Percentiles rank a stretch among this genome's conserved stretches.
These are phyloP conservation scores for Volvariella volvacea DNA, from an alignment of 1,284 basidiomycete genomes.

Conservation along the genomic window DNA sequence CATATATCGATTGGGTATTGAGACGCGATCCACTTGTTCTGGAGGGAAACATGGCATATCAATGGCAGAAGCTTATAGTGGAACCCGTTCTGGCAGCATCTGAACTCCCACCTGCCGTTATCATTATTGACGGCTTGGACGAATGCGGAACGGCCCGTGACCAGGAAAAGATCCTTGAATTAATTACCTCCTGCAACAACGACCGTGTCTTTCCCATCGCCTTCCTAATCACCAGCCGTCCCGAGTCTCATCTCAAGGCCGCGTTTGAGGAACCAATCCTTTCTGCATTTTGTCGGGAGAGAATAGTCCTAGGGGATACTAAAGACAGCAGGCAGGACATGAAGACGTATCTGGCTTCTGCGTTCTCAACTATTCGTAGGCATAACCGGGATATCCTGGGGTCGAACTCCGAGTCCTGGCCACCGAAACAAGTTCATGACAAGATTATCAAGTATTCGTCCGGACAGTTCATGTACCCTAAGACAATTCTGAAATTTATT, in stretches of 20 bases:
- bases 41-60: neutral
- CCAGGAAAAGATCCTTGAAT: neutral
- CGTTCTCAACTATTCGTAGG: neutral
- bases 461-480: neutral
- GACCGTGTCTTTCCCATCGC: neutral
- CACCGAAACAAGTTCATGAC: neutral
- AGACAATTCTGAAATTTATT: neutral
- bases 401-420: neutral
- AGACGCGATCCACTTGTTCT: neutral
- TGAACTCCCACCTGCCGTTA: neutral
- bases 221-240: constrained; percentile 2
- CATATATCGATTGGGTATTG: constrained; percentile 1
- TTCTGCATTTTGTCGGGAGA: neutral
- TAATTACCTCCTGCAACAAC: neutral
- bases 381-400: neutral
- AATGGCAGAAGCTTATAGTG: neutral
- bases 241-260: neutral
- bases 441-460: neutral
- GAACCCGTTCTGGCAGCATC: neutral
- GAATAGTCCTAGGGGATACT: neutral
- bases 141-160: neutral
- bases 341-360: neutral
- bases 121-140: constrained; percentile 1
- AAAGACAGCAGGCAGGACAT: neutral
- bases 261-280: neutral